These are phyloP conservation scores for Telopea speciosissima DNA, from an alignment of 177 flowering plant species.

Conservation along the genomic window DNA sequence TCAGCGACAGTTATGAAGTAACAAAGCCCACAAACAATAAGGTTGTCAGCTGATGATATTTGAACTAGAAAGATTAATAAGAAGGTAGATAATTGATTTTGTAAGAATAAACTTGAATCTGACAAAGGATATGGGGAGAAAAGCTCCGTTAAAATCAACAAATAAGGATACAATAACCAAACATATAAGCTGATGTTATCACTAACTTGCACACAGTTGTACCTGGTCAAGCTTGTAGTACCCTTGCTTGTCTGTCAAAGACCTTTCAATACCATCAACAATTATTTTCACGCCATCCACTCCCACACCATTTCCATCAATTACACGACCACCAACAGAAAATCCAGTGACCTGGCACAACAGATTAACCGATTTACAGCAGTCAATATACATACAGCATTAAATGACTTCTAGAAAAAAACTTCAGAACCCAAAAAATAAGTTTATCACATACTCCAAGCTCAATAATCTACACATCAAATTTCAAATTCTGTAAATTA, in stretches of 20 bases:
- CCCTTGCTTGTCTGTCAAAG: conserved; percentile 71
- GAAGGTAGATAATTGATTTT: no score
- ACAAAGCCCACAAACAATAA: not conserved
- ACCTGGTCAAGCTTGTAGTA: conserved; percentile 98
- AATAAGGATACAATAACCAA: no score
- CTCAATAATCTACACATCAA: not conserved
- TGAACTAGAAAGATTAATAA: no score
- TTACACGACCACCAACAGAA: conserved; percentile 93
- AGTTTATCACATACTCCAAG: not conserved
- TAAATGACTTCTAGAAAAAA: not conserved
- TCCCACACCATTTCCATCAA: conserved; percentile 74
- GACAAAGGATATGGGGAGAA: no score
- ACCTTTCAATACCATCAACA: conserved; percentile 83
- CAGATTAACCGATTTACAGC: not conserved
- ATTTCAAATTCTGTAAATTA: not conserved
- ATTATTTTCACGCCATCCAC: conserved; percentile 72
- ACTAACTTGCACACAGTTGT: conserved; percentile 5
- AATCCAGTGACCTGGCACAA: conserved; percentile 88
- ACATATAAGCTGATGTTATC: no score
- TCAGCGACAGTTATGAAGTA: not conserved
- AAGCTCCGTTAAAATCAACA: no score
- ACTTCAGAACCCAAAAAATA: not conserved
- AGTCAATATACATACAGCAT: not conserved
- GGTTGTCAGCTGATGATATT: not conserved
- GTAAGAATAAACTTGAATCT: no score